Base-by-base conservation (phyloP, 495 filamentous ascomycete species). In the Patellaria atrata region DNA sequence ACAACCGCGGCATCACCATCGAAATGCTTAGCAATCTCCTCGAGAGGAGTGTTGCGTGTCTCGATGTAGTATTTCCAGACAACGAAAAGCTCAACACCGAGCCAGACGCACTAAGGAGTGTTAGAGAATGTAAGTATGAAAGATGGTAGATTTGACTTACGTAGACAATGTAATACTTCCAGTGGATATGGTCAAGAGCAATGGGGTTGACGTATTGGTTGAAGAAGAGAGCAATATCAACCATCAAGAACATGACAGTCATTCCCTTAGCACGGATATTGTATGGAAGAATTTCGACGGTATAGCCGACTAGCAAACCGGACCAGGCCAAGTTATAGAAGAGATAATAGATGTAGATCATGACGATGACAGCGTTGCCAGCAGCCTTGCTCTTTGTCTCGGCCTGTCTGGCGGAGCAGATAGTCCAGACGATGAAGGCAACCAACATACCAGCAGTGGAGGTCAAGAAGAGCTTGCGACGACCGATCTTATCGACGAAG, bases 391-490 rank as follows among this genome's bases (percentile, higher is more conserved):
- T 23, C n/a, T 44, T 35, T 4, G 44, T 47, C 15, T 37, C 51
- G 3, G 48, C 54, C 38, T 49, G 60, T 19, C 52, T 34, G 3
- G 41, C 38, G 4, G 55, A 52, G 26, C 57, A 63, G 12, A 57
- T 59, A 3, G 67, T 73, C 35, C 63, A 63, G 3, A 48, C 61
- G 32, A 56, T 62, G 44, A 54, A 63, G 47, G 47, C 62, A 37
- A 64, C 51, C 8, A 66, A 54, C 67, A 73, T 75, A 16, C 67
- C 67, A 12, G 53, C 51, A 1, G 60, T 61, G 23, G 67, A 62
- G 20, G 55, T 53, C 3, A 76, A 48, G 42, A 74, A 71, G 29
- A 78, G 60, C 2, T 61, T 63, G 5, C 73, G 62, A n/a, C 73
- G 60, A 8, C 70, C 69, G 25, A 73, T 63, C 14, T 62, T 58